Conservation (phyloP, 306 rosid species). For the Prunus salicina region DNA sequence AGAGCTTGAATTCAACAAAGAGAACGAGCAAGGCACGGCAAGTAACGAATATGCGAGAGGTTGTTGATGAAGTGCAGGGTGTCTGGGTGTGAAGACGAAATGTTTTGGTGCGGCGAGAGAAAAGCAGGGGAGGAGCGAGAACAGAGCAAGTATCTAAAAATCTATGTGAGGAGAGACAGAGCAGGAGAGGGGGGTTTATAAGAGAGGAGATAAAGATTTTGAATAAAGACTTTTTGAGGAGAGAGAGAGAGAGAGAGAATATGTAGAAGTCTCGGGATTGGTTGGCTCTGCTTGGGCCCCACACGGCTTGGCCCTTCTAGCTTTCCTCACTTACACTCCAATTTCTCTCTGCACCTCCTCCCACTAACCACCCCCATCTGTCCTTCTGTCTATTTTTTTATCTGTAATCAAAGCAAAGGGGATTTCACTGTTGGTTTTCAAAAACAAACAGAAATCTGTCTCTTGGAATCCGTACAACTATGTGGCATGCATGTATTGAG, state of each 20-base stretch:
- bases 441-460: no score
- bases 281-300: conserved; percentile 57
- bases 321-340: conserved; percentile 33
- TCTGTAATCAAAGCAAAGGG: background rate
- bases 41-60: conserved; percentile 4
- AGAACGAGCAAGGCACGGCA: conserved; percentile 7
- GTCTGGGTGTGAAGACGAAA: background rate
- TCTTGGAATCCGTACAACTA: no score
- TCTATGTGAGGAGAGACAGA: background rate
- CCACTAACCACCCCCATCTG: background rate
- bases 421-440: no score
- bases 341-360: conserved; percentile 11
- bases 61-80: background rate
- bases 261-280: conserved; percentile 35
- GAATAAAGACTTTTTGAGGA: background rate
- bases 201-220: conserved; percentile 42
- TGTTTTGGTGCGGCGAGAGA: background rate
- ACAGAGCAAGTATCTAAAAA: conserved; percentile 3
- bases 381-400: background rate
- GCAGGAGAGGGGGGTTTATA: conserved; percentile 41
- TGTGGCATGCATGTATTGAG: no score
- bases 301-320: conserved; percentile 11
- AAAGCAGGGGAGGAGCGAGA: conserved; percentile 16
- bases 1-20: background rate
- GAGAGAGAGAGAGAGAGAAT: conserved; percentile 14